Percentiles rank a stretch among this genome's conserved stretches.
Evolutionary conservation across 495 filamentous ascomycete species (phyloP).

Genomic region (Cetradonia linearis): DNA sequence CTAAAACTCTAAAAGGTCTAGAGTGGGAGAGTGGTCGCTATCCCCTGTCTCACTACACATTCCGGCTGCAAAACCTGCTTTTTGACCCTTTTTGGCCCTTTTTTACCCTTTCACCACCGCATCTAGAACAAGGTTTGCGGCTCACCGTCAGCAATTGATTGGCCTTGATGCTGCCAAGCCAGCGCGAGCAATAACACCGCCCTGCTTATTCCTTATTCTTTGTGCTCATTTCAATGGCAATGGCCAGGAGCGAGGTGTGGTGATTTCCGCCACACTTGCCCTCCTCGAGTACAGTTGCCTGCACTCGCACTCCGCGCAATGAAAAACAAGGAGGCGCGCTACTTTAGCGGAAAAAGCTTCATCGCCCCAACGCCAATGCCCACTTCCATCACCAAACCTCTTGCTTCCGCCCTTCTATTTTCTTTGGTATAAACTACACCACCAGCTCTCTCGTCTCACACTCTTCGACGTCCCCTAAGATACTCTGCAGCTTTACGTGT

Average conservation of each 20-base stretch:
- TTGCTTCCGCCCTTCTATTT: background rate
- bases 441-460: background rate
- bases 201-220: too few relatives aligned
- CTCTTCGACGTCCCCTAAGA: background rate
- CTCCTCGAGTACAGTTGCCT: too few relatives aligned
- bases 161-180: background rate
- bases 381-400: constrained; percentile 5
- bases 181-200: background rate
- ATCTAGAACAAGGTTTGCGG: background rate
- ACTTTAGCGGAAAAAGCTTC: constrained; percentile 6
- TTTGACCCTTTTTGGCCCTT: too few relatives aligned
- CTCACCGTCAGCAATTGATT: background rate
- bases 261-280: background rate
- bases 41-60: too few relatives aligned
- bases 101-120: too few relatives aligned
- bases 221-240: background rate
- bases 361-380: background rate
- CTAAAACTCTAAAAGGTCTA: too few relatives aligned
- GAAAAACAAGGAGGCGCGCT: background rate
- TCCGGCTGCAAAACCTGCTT: too few relatives aligned
- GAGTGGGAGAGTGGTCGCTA: too few relatives aligned
- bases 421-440: background rate
- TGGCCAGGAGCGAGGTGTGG: too few relatives aligned
- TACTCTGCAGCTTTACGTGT: constrained; percentile 1
- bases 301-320: too few relatives aligned